These are phyloP conservation scores for Pythium rishiriense DNA, from an alignment of 352 stramenopile species.

Conservation along the genomic window DNA sequence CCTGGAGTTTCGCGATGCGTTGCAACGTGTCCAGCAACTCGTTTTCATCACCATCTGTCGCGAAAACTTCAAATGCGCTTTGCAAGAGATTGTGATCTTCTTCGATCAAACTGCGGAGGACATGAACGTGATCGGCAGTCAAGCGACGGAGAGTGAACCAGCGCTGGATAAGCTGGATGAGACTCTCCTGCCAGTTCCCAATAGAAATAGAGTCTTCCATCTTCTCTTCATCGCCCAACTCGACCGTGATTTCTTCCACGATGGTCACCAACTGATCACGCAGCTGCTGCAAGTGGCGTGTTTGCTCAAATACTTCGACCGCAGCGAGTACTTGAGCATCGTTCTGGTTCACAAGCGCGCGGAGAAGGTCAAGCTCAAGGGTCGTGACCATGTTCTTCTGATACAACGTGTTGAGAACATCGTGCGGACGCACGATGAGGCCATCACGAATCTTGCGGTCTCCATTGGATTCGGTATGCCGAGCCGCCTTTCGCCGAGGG, in stretches of 20 bases:
- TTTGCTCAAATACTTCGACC: constrained; percentile 43
- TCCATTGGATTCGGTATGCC: background rate
- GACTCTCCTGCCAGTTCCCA: constrained; percentile 48
- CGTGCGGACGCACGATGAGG: constrained; percentile 29
- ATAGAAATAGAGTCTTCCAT: constrained; percentile 13
- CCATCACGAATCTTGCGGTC: constrained; percentile 7
- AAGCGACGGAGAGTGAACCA: constrained; percentile 44
- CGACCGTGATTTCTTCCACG: constrained; percentile 65
- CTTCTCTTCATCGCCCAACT: constrained; percentile 68
- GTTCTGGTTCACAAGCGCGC: constrained; percentile 57
- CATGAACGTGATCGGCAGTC: constrained; percentile 34
- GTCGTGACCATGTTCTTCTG: constrained; percentile 64
- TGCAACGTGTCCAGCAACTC: constrained; percentile 75
- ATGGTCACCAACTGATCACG: constrained; percentile 52
- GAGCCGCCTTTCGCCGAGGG: constrained; percentile 4
- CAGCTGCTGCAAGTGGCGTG: constrained; percentile 32
- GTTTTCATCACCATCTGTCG: constrained; percentile 50
- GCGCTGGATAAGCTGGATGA: constrained; percentile 45
- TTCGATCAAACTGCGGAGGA: constrained; percentile 43
- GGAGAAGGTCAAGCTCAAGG: constrained; percentile 57
- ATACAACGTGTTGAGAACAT: constrained; percentile 49
- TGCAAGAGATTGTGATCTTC: constrained; percentile 67
- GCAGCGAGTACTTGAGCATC: constrained; percentile 50
- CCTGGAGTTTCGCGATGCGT: constrained; percentile 66
- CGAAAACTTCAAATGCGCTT: constrained; percentile 72